Percentiles rank a stretch among this genome's conserved stretches.
These are phyloP conservation scores for Populus nigra DNA, from an alignment of 345 rosid genomes.

Conservation along the genomic window DNA sequence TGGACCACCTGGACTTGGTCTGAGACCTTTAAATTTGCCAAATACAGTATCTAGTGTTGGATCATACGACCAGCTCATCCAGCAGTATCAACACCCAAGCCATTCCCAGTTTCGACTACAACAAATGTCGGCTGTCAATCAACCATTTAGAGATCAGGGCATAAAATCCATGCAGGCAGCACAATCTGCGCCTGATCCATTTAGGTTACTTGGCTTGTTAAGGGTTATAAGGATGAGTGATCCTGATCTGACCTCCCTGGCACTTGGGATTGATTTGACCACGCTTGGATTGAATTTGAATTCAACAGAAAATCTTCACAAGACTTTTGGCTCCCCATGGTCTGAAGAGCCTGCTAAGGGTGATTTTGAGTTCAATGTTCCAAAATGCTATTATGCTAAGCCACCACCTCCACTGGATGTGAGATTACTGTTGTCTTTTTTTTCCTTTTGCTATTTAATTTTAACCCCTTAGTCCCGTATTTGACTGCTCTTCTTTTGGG, in stretches of 20 bases:
- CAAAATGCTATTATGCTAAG: conserved; percentile 87
- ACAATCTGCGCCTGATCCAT: conserved; percentile 74
- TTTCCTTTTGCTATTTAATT: background rate
- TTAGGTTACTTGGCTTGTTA: conserved; percentile 76
- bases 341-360: conserved; percentile 93
- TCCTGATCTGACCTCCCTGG: conserved; percentile 73
- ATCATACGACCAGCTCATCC: conserved; percentile 76
- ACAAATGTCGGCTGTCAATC: conserved; percentile 82
- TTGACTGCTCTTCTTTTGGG: conserved; percentile 4
- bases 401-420: conserved; percentile 79
- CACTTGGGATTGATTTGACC: conserved; percentile 92
- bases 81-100: conserved; percentile 84
- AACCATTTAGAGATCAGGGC: conserved; percentile 83
- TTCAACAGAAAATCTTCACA: conserved; percentile 84
- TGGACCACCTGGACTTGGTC: conserved; percentile 82
- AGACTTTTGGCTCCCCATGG: conserved; percentile 99
- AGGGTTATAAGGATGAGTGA: conserved; percentile 73
- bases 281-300: conserved; percentile 92
- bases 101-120: conserved; percentile 86
- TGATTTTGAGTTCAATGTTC: conserved; percentile 87
- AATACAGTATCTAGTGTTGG: conserved; percentile 63
- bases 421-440: conserved; percentile 24
- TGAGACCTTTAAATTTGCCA: conserved; percentile 82
- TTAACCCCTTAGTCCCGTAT: background rate
- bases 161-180: conserved; percentile 58